Evolutionary conservation across 2,329 filamentous ascomycete genomes (phyloP), one percentile per base, ranked within the genome.

Genomic region (Alternaria gansuensis): DNA sequence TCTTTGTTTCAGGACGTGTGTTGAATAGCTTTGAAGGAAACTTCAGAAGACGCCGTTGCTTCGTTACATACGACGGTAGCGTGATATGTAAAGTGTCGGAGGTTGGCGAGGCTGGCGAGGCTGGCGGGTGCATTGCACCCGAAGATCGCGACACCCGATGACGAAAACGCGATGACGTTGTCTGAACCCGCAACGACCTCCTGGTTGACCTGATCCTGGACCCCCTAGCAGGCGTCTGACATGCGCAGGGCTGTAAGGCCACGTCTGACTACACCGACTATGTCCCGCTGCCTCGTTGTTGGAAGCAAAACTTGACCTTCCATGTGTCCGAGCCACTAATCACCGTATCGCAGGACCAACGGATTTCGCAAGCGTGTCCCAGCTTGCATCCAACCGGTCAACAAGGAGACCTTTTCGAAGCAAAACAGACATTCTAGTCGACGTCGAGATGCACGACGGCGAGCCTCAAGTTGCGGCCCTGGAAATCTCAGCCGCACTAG

Each of bases 401-500:
- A 26, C 26, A 45, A 4, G 9, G 11, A 36, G n/a, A 24, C n/a
- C 46, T 13, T 36, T 24, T 26, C 31, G 26, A 29, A 24, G 41
- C 21, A 26, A 48, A 39, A 41, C 31, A 43, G 23, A 34, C 17
- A 21, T 36, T 23, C 29, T 41, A 43, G 46, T 24, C 43, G 33
- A 34, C 36, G 14, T 29, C 17, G 24, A 37, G 24, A 48, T 28
- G 44, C 24, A 36, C n/a, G 14, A 52, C 51, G 51, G 52, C 48
- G 56, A 49, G 56, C 37, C 43, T 54, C 37, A 51, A 51, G 29
- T 41, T 28, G 57, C 57, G 57, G 67, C 54, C 64, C 66, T 67
- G 65, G 61, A 69, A 69, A 69, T 67, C 68, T 64, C 64, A 50
- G 44, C 56, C 57, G 56, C 59, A 48, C 59, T 62, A 61, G 54